Evolutionary conservation across 805 yeast species (phyloP), one percentile per base, ranked within the genome.

Genomic region (Candida quercuum): DNA sequence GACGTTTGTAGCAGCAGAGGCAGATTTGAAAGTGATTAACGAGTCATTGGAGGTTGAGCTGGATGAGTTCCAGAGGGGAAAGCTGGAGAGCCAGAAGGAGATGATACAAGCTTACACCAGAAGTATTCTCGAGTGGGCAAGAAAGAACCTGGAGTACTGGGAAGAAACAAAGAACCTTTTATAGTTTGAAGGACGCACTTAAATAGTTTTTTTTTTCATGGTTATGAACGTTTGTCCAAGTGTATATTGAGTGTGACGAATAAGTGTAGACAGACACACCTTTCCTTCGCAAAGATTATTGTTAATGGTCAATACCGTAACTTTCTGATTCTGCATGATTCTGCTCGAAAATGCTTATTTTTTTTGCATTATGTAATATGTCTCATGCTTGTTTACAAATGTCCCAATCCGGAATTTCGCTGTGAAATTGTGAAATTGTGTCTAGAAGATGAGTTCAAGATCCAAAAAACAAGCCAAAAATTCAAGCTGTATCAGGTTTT

Each of bases 111-210:
- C 76, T 14, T 81, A 78, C 51, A 69, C 78, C 37, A 59, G 72
- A 25, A 72, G 76, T 38, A 69, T 81, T 25, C 59, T 76, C 22
- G 74, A 72, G 38, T 81, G 87, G 87, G 83, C 85, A 5, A 69
- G 67, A 49, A 76, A 77, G 60, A 80, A 81, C 51, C 58, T 77
- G 30, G 84, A 79, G 46, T 67, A 73, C 26, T 81, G 86, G 86
- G 76, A 74, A 41, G 84, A 76, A 41, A 74, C 80, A n/a, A 60
- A 69, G 39, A 33, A 43, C n/a, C n/a, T n/a, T n/a, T n/a, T n/a
- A n/a, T 4, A 40, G 38, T 11, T n/a, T 32, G n/a, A 7, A 13
- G 15, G n/a, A 18, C 33, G 7, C 24, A 18, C 7, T 10, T 17
- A 6, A 10, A 22, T 31, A n/a, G n/a, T n/a, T n/a, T n/a, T n/a